These are phyloP conservation scores for Penicillium psychrofluorescens DNA, from an alignment of 495 filamentous ascomycete species.

Conservation along the genomic window DNA sequence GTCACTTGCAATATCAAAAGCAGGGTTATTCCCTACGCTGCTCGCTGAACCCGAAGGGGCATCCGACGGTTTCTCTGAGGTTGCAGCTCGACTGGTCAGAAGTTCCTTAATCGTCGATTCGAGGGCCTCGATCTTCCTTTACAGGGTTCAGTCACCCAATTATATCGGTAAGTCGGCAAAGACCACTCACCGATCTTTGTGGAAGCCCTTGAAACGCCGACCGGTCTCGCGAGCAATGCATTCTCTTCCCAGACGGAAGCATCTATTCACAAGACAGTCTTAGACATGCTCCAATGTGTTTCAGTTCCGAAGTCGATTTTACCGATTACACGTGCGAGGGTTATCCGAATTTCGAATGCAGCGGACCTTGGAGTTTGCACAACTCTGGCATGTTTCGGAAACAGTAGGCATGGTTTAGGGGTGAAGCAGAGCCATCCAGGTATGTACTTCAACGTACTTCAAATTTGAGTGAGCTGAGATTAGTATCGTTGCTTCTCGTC, in stretches of 20 bases:
- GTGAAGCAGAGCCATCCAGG: background rate
- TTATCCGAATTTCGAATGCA: slow-evolving; percentile 12
- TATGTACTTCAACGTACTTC: no score
- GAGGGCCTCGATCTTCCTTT: slow-evolving; percentile 16
- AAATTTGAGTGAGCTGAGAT: no score
- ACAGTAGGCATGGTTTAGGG: slow-evolving; percentile 1
- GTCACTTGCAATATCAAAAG: background rate
- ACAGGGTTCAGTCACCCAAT: background rate
- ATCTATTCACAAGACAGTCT: slow-evolving; percentile 6
- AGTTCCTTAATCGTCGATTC: slow-evolving; percentile 12
- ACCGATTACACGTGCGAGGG: slow-evolving; percentile 11
- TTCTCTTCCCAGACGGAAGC: slow-evolving; percentile 14
- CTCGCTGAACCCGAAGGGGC: background rate
- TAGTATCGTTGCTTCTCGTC: no score
- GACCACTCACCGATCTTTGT: slow-evolving; percentile 14
- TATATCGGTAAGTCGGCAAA: background rate
- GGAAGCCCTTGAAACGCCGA: slow-evolving; percentile 17
- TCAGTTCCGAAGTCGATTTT: background rate
- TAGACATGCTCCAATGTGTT: background rate
- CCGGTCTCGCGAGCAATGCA: slow-evolving; percentile 14
- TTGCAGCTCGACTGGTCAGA: slow-evolving; percentile 1
- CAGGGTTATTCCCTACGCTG: background rate
- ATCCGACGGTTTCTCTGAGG: background rate
- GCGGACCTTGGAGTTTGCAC: slow-evolving; percentile 19
- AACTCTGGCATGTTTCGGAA: slow-evolving; percentile 16